Evolutionary conservation across 1,284 basidiomycete species (phyloP).

Genomic region (Trichosporon inkin): DNA sequence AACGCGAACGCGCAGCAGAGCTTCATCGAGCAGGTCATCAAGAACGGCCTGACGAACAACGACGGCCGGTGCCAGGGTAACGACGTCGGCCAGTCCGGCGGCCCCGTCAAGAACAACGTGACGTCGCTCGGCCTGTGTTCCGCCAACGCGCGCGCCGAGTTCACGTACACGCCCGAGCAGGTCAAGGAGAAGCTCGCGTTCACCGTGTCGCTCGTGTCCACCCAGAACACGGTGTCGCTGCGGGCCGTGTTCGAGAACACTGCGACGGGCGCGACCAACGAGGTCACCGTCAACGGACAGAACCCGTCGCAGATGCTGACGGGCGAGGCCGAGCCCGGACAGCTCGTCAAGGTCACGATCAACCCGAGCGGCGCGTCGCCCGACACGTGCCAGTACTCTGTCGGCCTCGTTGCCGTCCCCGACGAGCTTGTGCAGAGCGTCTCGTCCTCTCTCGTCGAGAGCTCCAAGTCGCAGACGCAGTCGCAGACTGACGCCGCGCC

Average conservation of each 20-base stretch:
- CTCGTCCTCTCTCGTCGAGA: not conserved
- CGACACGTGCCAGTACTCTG: constrained; percentile 14
- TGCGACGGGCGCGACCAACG: constrained; percentile 3
- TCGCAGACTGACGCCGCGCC: no score
- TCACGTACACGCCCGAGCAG: constrained; percentile 12
- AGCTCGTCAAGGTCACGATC: constrained; percentile 10
- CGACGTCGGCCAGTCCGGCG: constrained; percentile 3
- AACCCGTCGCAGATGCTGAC: not conserved
- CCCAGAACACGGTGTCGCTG: constrained; percentile 9
- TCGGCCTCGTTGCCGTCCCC: constrained; percentile 1
- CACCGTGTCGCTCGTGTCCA: constrained; percentile 12
- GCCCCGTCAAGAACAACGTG: constrained; percentile 11
- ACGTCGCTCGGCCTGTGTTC: constrained; percentile 18
- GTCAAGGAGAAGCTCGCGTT: constrained; percentile 10
- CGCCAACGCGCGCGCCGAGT: constrained; percentile 9
- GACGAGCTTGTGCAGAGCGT: not conserved
- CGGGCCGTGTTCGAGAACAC: constrained; percentile 7
- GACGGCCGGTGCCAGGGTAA: constrained; percentile 13
- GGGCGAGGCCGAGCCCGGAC: not conserved
- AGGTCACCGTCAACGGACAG: constrained; percentile 9
- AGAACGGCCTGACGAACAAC: constrained; percentile 19
- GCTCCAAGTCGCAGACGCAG: no score
- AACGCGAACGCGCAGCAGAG: not conserved
- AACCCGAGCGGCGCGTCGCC: constrained; percentile 4
- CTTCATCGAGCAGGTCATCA: constrained; percentile 12